phyloP scores from a whole-genome alignment of 768 basidiomycete genomes.

The Mycena amicta region DNA sequence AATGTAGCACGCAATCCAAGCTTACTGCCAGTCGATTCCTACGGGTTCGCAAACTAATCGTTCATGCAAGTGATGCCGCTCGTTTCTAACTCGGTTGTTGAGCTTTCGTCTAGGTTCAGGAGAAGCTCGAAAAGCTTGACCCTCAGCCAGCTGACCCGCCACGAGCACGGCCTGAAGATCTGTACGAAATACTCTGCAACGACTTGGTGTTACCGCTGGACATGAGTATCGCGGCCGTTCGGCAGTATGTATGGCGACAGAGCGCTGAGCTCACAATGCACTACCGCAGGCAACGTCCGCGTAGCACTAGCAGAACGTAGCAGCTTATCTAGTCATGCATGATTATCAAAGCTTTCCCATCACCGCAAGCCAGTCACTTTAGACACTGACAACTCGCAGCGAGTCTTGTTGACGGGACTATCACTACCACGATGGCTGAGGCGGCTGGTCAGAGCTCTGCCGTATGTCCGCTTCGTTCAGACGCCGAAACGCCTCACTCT shows the following conservation, averaged over 20 bases:
- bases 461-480: too few species aligned
- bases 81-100: not conserved
- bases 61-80: constrained; percentile 60
- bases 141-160: constrained; percentile 32
- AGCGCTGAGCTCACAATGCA: constrained; percentile 72
- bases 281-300: constrained; percentile 72
- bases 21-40: constrained; percentile 87
- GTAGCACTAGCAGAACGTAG: not conserved
- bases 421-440: too few species aligned
- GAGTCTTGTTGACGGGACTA: too few species aligned
- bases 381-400: too few species aligned
- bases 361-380: too few species aligned
- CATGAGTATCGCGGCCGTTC: constrained; percentile 89
- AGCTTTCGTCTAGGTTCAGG: constrained; percentile 62
- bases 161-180: constrained; percentile 56
- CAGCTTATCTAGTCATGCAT: not conserved
- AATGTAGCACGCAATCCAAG: constrained; percentile 69
- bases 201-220: constrained; percentile 79
- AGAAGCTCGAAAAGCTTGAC: constrained; percentile 71
- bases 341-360: too few species aligned
- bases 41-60: constrained; percentile 80
- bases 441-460: too few species aligned
- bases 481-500: too few species aligned
- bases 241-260: constrained; percentile 88
- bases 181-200: constrained; percentile 88